Evolutionary conservation across 345 rosid genomes (phyloP), one percentile per base, ranked within the genome.

Genomic region (Salix dunnii): DNA sequence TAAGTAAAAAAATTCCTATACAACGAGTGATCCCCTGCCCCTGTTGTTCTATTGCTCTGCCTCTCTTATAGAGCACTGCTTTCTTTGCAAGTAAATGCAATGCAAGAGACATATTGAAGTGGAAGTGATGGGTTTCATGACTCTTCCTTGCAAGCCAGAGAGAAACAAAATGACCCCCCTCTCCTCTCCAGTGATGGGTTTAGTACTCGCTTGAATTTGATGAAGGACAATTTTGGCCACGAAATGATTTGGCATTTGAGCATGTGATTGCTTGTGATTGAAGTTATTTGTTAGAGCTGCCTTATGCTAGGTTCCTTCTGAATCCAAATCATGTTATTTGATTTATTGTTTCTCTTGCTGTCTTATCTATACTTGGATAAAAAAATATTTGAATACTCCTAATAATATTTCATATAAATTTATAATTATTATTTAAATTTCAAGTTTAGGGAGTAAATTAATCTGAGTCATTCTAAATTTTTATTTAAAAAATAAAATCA

Each of bases 31-130:
- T n/a, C 14, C 62, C 28, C 25, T n/a, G 16, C 8, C 71, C 55
- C 71, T 74, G 77, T 65, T 74, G 77, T 31, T 74, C 28, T 21
- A 49, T 31, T 49, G 60, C 65, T 49, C 64, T 66, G 71, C 36
- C 62, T 65, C 63, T 48, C 4, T 4, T 11, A 18, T n/a, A n/a
- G 63, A 25, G 77, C 16, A 65, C 12, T 55, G 4, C 11, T 64
- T 28, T 14, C 20, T 63, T n/a, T 68, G 25, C 23, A 68, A 35
- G 51, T n/a, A 42, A 62, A 63, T 38, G 21, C 65, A 30, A 74
- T 30, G 71, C 77, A 23, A 66, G 16, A 40, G 77, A 38, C 48
- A 66, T 13, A 21, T 21, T 25, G 63, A 49, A 49, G 36, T 30
- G 65, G 18, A 33, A 74, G 63, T n/a, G 71, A 66, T 21, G 31